These are phyloP conservation scores for Pisolithus microcarpus DNA, from an alignment of 768 basidiomycete species.

Conservation along the genomic window DNA sequence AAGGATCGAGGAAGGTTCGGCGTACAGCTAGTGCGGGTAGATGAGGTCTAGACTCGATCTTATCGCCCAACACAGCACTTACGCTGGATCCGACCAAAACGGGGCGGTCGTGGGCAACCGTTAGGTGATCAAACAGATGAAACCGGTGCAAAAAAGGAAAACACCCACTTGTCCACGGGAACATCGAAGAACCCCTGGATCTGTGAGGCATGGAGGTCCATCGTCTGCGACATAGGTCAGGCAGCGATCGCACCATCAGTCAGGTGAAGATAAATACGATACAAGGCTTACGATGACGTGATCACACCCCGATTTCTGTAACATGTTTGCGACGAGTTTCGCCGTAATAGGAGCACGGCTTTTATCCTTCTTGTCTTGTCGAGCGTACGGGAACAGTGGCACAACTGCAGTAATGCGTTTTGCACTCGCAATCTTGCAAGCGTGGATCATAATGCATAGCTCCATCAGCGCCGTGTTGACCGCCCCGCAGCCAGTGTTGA, in stretches of 20 bases:
- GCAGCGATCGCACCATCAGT: background rate
- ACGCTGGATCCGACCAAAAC: constrained; percentile 33
- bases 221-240: constrained; percentile 53
- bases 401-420: constrained; percentile 98
- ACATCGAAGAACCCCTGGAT: constrained; percentile 99
- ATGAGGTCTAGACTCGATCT: constrained; percentile 14
- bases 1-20: constrained; percentile 89
- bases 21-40: constrained; percentile 60
- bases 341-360: constrained; percentile 96
- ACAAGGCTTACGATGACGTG: constrained; percentile 80
- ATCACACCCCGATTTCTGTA: constrained; percentile 87
- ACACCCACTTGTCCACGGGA: constrained; percentile 94
- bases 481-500: constrained; percentile 83
- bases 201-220: constrained; percentile 98
- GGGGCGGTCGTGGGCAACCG: constrained; percentile 10
- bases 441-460: constrained; percentile 97
- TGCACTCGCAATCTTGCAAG: constrained; percentile 99
- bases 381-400: constrained; percentile 92
- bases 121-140: background rate
- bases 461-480: constrained; percentile 97
- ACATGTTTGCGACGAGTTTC: constrained; percentile 97
- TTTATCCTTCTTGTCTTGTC: constrained; percentile 99
- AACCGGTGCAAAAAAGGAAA: background rate
- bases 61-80: constrained; percentile 27
- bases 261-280: background rate